Conservation (phyloP, 2,329 filamentous ascomycete genomes). For the Neocatenulostroma microsporum region DNA sequence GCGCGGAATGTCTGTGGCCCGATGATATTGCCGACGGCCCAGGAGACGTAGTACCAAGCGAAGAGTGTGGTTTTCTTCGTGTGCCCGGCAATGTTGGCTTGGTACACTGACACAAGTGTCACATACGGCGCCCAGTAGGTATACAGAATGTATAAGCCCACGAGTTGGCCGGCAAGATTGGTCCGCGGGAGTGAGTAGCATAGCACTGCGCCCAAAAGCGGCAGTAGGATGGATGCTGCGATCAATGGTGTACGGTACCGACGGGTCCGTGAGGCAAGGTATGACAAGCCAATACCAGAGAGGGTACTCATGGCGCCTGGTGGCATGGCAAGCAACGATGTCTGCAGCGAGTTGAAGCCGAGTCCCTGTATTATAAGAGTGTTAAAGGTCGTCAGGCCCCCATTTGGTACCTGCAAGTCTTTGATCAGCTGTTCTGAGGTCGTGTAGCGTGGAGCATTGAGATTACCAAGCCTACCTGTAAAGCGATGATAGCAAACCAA, state of each 20-base stretch:
- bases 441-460: too few relatives aligned
- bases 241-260: constrained; percentile 51
- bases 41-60: not conserved
- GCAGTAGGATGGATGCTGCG: constrained; percentile 47
- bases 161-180: constrained; percentile 39
- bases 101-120: constrained; percentile 31
- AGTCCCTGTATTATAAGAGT: constrained; percentile 55
- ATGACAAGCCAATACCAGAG: constrained; percentile 48
- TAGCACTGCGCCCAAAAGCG: constrained; percentile 51
- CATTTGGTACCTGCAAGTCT: too few relatives aligned
- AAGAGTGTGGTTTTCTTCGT: constrained; percentile 50
- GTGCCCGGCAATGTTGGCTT: constrained; percentile 56
- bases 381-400: too few relatives aligned
- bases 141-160: constrained; percentile 45
- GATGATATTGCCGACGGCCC: not conserved
- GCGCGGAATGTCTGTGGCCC: not conserved
- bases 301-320: constrained; percentile 53
- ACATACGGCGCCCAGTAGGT: constrained; percentile 5
- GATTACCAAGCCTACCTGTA: too few relatives aligned
- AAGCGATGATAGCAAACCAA: too few relatives aligned
- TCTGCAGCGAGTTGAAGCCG: constrained; percentile 51
- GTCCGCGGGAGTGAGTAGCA: constrained; percentile 46
- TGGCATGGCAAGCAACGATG: constrained; percentile 59
- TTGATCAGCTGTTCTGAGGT: too few relatives aligned
- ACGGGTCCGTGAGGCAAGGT: constrained; percentile 49